These are phyloP conservation scores for Mucor racemosus DNA, from an alignment of 371 early-diverging fungal genomes.

Conservation along the genomic window DNA sequence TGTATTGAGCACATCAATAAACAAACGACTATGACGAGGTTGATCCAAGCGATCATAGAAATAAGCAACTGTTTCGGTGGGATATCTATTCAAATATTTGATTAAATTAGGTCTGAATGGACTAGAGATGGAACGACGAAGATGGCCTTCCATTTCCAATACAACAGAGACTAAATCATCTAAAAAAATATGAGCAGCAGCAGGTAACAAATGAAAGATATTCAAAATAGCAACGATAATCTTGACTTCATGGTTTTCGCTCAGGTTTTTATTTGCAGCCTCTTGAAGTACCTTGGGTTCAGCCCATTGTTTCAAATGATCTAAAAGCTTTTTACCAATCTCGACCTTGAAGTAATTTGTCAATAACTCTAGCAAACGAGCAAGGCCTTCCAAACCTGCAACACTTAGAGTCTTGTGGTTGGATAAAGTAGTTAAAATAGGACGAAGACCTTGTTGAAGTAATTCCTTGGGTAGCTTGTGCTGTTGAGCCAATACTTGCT, in stretches of 20 bases:
- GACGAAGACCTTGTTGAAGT: conserved; percentile 93
- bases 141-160: conserved; percentile 79
- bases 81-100: conserved; percentile 87
- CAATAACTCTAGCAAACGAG: conserved; percentile 89
- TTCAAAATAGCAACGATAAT: conserved; percentile 94
- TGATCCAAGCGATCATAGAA: conserved; percentile 78
- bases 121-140: conserved; percentile 84
- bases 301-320: conserved; percentile 94
- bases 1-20: conserved; percentile 70
- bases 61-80: conserved; percentile 82
- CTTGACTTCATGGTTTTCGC: conserved; percentile 89
- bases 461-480: conserved; percentile 95
- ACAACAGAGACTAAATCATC: conserved; percentile 87
- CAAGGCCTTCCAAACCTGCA: conserved; percentile 91
- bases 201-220: conserved; percentile 91
- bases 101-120: conserved; percentile 93
- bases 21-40: conserved; percentile 63
- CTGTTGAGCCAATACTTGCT: conserved; percentile 85
- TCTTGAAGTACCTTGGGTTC: conserved; percentile 83
- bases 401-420: conserved; percentile 94
- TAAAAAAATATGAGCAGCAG: conserved; percentile 91
- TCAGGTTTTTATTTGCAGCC: conserved; percentile 75
- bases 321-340: conserved; percentile 95
- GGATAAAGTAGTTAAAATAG: conserved; percentile 92
- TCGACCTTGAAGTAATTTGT: conserved; percentile 98